Percentiles rank a stretch among this genome's conserved stretches.
phyloP scores from a whole-genome alignment of 1,284 basidiomycete species.

The Peniophora sp. region DNA sequence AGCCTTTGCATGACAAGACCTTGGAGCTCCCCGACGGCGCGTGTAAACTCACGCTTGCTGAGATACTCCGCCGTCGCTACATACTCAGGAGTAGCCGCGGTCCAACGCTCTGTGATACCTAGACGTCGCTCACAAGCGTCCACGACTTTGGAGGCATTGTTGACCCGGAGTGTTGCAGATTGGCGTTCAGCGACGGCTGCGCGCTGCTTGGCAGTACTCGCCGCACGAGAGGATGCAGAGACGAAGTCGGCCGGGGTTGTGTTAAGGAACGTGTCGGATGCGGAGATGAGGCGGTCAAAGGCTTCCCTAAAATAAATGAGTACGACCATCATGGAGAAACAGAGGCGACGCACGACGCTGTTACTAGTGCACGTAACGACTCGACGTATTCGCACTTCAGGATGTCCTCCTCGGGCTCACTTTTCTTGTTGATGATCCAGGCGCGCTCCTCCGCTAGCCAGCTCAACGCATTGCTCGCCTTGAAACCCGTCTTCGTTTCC shows the following conservation, averaged over 20 bases:
- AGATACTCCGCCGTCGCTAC: slow-evolving; percentile 6
- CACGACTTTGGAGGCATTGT: neutral
- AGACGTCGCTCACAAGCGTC: slow-evolving; percentile 8
- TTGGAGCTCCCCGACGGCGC: slow-evolving; percentile 13
- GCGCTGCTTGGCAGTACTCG: too few relatives aligned
- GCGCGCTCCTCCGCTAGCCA: slow-evolving; percentile 11
- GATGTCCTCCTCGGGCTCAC: slow-evolving; percentile 9
- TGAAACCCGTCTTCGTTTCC: neutral
- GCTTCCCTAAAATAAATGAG: too few relatives aligned
- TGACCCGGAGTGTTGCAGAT: neutral
- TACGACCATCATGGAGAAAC: too few relatives aligned
- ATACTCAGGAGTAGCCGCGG: slow-evolving; percentile 4
- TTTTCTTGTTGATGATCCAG: slow-evolving; percentile 10
- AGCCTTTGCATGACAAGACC: slow-evolving; percentile 15
- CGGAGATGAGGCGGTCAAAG: too few relatives aligned
- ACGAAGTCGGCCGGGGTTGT: too few relatives aligned
- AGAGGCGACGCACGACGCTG: too few relatives aligned
- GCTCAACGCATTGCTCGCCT: slow-evolving; percentile 3
- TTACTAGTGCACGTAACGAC: slow-evolving; percentile 4
- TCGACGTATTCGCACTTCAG: slow-evolving; percentile 14
- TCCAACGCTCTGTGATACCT: slow-evolving; percentile 9
- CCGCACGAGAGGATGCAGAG: too few relatives aligned
- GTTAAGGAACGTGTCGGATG: too few relatives aligned
- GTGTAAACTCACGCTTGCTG: slow-evolving; percentile 9
- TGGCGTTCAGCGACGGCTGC: neutral